Base-by-base conservation (phyloP, 2,329 filamentous ascomycete genomes). In the Ascochyta fabae region DNA sequence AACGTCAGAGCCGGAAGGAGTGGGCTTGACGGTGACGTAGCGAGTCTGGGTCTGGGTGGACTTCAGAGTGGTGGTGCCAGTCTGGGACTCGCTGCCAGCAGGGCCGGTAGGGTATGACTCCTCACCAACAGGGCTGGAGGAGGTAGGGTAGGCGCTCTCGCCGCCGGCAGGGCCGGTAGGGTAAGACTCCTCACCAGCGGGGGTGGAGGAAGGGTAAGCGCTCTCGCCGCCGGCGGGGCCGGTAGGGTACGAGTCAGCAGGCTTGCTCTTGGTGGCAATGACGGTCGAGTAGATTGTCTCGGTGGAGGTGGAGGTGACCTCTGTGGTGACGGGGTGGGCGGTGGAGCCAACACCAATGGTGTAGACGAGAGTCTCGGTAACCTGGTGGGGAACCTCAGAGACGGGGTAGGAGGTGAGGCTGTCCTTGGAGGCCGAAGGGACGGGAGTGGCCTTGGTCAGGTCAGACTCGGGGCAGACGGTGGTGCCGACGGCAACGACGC, bases 281-380 rank as follows among this genome's bases (percentile, higher is more conserved):
- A 73, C 56, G 43, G 72, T 74, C 48, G 64, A 60, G 71, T 70
- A 73, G 58, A 68, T 47, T 46, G 71, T 74, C 51, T 66, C 61
- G 52, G 72, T 77, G 45, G 65, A 64, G 55, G 66, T 70, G 41
- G 64, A 62, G 44, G 58, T 57, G 51, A 73, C 60, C 64, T 73
- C 63, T 31, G 72, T 76, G 56, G 70, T 79, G 57, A 83, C 69
- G 53, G 79, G 76, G 66, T 79, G 80, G 59, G 75, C 80, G 59
- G 67, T 79, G 47, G 73, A 70, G 62, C 76, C 70, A 55, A 67
- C 58, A 60, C 75, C 70, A 54, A 78, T 61, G 60, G 78, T 78
- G 67, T 79, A 77, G 57, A 77, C 76, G 27, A 81, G 68, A 39
- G 78, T 79, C 47, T 70, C 65, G 63, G 78, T 79, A 13, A 64